phyloP scores from a whole-genome alignment of 2,329 filamentous ascomycete genomes.

The Beauveria scarabaeidicola region DNA sequence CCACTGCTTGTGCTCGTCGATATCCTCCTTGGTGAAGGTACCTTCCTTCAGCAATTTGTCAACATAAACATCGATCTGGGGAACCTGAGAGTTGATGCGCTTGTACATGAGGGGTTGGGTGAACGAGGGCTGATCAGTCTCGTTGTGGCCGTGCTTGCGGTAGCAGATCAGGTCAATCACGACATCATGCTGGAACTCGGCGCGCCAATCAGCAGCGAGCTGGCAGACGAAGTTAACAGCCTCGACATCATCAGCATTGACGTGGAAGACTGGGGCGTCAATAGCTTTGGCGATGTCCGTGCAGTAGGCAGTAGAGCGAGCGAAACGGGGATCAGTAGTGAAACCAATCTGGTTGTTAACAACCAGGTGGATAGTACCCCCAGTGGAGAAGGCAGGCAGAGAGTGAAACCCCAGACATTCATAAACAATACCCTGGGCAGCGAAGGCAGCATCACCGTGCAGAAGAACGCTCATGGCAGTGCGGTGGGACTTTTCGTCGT shows the following conservation, averaged over 20 bases:
- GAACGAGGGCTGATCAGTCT: conserved; percentile 98
- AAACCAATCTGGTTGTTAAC: conserved; percentile 99
- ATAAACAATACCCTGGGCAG: conserved; percentile 94
- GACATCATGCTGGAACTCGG: conserved; percentile 96
- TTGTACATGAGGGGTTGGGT: conserved; percentile 99
- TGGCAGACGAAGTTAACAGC: conserved; percentile 98
- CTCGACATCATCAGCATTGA: conserved; percentile 97
- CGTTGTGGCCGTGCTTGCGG: conserved; percentile 97
- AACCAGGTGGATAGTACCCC: conserved; percentile 91
- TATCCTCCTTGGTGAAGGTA: conserved; percentile 93
- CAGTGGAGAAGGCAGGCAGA: conserved; percentile 91
- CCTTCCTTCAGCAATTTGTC: conserved; percentile 85
- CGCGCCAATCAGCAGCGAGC: conserved; percentile 93
- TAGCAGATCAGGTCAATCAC: conserved; percentile 98
- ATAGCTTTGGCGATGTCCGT: conserved; percentile 99
- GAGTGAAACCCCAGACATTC: conserved; percentile 97
- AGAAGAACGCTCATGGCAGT: conserved; percentile 93
- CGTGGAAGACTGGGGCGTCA: conserved; percentile 96
- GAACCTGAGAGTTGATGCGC: conserved; percentile 76
- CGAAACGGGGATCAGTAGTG: conserved; percentile 95
- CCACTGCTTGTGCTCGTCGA: conserved; percentile 99
- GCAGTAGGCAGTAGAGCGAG: conserved; percentile 96
- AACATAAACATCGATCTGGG: conserved; percentile 84
- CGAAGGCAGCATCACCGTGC: conserved; percentile 95
- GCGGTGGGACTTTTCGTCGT: conserved; percentile 80